A percentile compares a stretch with the other conserved stretches of the same genome.
Conservation (phyloP, 352 stramenopile species). For the Globisporangium takayamanum region DNA sequence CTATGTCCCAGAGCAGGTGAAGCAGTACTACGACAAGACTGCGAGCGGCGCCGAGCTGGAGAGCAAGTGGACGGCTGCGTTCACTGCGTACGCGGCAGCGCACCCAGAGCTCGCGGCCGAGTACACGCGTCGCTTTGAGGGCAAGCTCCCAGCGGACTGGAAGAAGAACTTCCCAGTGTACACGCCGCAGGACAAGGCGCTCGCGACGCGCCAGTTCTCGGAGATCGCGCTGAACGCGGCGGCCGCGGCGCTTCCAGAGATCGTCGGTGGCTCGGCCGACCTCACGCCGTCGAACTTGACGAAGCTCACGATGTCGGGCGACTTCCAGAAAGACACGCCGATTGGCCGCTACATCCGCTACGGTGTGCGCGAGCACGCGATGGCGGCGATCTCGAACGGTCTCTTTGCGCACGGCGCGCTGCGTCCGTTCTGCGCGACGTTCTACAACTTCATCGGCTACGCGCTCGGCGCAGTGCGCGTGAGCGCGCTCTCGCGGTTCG, state of each 20-base stretch:
- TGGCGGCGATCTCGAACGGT: slow-evolving; percentile 98
- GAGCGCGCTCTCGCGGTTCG: slow-evolving; percentile 92
- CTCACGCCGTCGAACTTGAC: slow-evolving; percentile 98
- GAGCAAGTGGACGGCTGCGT: slow-evolving; percentile 88
- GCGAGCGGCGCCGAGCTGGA: slow-evolving; percentile 61
- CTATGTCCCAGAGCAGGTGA: slow-evolving; percentile 91
- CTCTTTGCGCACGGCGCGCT: slow-evolving; percentile 96
- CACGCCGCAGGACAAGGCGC: slow-evolving; percentile 78
- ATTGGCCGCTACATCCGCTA: slow-evolving; percentile 97
- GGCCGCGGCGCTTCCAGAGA: slow-evolving; percentile 90
- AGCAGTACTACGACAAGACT: slow-evolving; percentile 88
- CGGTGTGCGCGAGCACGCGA: slow-evolving; percentile 98
- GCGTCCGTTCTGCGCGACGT: slow-evolving; percentile 98
- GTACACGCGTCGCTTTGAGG: slow-evolving; percentile 91
- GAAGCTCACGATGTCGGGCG: slow-evolving; percentile 90
- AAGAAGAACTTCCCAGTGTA: slow-evolving; percentile 91
- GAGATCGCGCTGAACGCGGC: slow-evolving; percentile 95
- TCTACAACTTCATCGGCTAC: slow-evolving; percentile 99
- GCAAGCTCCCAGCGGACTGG: slow-evolving; percentile 90
- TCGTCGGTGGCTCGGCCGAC: slow-evolving; percentile 97
- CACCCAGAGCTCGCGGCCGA: slow-evolving; percentile 93
- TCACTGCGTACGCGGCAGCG: slow-evolving; percentile 86
- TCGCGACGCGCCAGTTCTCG: slow-evolving; percentile 94
- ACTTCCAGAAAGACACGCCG: slow-evolving; percentile 97
- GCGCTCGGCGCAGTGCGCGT: slow-evolving; percentile 93